Evolutionary conservation across 352 stramenopile species (phyloP), one percentile per base, ranked within the genome.

Genomic region (Globisporangium iwayamae): DNA sequence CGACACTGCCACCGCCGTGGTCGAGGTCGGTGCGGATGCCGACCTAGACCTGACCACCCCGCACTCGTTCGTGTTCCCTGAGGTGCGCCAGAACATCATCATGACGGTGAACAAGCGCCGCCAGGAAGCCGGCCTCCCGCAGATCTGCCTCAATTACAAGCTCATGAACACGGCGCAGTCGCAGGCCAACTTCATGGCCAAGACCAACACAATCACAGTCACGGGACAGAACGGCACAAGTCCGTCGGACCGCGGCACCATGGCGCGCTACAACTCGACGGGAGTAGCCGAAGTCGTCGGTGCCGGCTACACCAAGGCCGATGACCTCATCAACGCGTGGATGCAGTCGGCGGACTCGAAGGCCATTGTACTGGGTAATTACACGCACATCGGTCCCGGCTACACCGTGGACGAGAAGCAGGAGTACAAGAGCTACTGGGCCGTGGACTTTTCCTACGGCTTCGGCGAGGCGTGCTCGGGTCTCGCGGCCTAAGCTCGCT

Each of bases 261-360:
- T 58, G 41, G 60, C 65, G 13, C 60, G 67, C 13, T 73, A 73
- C 65, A 73, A 73, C 59, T 68, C 68, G 5, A 73, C 71, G 11
- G 71, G 71, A 9, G 62, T 78, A n/a, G 62, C 56, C 3, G 71
- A 78, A 53, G 16, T 78, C 56, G 60, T 73, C 1, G 71, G 68
- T 11, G 68, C 65, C 3, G 71, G 71, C 11, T 78, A 71, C 68
- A 18, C 25, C 4, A 68, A 64, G 28, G 53, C 62, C 2, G 48
- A 36, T 1, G 57, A 69, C 22, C 54, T 72, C 7, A 39, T 78
- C 25, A 47, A 52, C 10, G 55, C 70, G 62, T 78, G 71, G 71
- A 57, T 78, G 56, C 66, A 48, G 47, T 48, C 56, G 13, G 30
- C 34, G 8, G 48, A 51, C n/a, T 47, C 63, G n/a, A 59, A 63